Percentiles rank a stretch among this genome's conserved stretches.
Evolutionary conservation across 306 rosid species (phyloP).

Genomic region (Trifolium subterraneum): DNA sequence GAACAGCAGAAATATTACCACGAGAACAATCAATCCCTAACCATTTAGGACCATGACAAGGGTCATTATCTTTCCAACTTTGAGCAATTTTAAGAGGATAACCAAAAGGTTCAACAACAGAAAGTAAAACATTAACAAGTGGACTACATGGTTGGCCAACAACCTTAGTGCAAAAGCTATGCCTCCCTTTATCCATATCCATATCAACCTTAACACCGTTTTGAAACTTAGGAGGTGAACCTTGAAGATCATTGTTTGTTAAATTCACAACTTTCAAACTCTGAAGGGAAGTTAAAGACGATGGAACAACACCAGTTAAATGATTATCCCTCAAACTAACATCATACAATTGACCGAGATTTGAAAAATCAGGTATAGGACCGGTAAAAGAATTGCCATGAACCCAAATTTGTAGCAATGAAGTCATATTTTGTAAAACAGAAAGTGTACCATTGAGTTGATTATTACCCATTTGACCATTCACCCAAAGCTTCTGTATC

Average conservation of each 20-base stretch:
- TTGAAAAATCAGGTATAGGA: constrained; percentile 75
- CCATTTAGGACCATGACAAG: not conserved
- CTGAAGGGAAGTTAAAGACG: constrained; percentile 53
- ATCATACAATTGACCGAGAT: constrained; percentile 35
- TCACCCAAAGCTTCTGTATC: constrained; percentile 59
- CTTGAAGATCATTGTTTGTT: constrained; percentile 80
- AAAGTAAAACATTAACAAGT: constrained; percentile 56
- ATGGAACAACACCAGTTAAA: constrained; percentile 79
- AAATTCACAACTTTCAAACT: constrained; percentile 57
- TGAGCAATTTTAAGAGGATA: constrained; percentile 48
- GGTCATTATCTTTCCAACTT: not conserved
- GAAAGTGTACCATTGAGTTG: constrained; percentile 72
- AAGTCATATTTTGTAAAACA: constrained; percentile 66
- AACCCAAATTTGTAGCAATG: constrained; percentile 59
- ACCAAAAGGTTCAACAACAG: constrained; percentile 54
- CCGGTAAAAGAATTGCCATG: constrained; percentile 74
- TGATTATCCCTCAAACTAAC: constrained; percentile 68
- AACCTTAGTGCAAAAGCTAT: constrained; percentile 56
- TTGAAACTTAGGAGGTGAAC: constrained; percentile 63
- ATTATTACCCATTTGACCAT: constrained; percentile 52
- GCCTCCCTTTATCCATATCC: constrained; percentile 31
- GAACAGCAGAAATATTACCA: not conserved
- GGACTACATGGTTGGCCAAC: constrained; percentile 58
- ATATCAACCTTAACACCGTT: constrained; percentile 46
- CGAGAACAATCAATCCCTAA: not conserved